These are phyloP conservation scores for Solanum aculeatissimum DNA, from an alignment of 305 asterid species.

Conservation along the genomic window DNA sequence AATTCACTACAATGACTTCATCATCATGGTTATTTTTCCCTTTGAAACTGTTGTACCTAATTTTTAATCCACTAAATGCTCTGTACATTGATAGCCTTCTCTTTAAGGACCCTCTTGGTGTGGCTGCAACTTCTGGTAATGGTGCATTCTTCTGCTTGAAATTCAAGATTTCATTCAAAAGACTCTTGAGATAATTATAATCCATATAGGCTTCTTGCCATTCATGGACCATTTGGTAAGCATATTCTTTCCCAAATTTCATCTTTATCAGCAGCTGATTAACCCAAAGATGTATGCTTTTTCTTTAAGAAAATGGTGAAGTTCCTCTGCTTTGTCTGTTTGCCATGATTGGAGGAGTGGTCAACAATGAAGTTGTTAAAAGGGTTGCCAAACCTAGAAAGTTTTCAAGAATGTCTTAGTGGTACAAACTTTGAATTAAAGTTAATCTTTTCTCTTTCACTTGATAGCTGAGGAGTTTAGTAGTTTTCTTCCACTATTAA, in stretches of 20 bases:
- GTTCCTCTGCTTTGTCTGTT: background rate
- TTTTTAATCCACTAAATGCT: conserved; percentile 64
- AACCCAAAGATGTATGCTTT: background rate
- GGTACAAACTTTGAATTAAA: background rate
- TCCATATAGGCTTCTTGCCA: conserved; percentile 78
- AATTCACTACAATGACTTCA: conserved; percentile 49
- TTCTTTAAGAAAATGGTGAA: background rate
- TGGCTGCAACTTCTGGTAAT: conserved; percentile 4
- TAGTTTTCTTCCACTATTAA: background rate
- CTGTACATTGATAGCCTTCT: conserved; percentile 57
- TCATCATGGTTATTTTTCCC: conserved; percentile 32
- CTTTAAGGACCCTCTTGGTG: conserved; percentile 23
- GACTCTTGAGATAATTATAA: conserved; percentile 36
- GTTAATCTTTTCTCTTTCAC: background rate
- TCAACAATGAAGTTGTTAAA: background rate
- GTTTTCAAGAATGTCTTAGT: background rate
- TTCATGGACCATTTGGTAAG: conserved; percentile 77
- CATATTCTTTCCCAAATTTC: conserved; percentile 80
- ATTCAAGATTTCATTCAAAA: conserved; percentile 30
- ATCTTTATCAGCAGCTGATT: conserved; percentile 10
- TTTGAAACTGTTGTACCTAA: background rate
- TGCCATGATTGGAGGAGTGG: background rate
- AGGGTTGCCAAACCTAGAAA: background rate
- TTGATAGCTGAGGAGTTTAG: background rate
- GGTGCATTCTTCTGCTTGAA: conserved; percentile 16